Evolutionary conservation across 208 protist species (phyloP), one percentile per base, ranked within the genome.

Genomic region (Trypanosoma scelopori): DNA sequence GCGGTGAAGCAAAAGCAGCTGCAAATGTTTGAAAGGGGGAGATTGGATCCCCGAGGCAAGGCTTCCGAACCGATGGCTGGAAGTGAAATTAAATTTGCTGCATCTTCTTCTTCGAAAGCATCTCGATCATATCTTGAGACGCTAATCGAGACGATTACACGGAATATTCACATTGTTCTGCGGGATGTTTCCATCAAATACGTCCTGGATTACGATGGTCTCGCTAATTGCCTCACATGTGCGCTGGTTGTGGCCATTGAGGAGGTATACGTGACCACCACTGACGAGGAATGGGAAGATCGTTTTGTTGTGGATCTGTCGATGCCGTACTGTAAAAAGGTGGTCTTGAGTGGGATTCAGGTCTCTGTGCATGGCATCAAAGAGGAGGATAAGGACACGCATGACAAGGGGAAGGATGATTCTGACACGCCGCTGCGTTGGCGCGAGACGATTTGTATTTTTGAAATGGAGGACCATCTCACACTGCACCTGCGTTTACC

Each of bases 1-100:
- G 79, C 67, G 18, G 76, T 93, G 28, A 84, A 91, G 63, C 71
- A 89, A 55, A 72, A 74, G 61, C 80, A 85, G 46, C 74, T 95
- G 16, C 22, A 32, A 0, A 52, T 60, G 28, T 92, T 89, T 57
- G 89, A 92, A 49, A 60, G 46, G 12, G 69, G 78, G 32, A 73
- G 79, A 47, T 12, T 32, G 23, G 3, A n/a, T 11, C 7, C 25
- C 16, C 3, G 30, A 23, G 1, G 22, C 20, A 49, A 37, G 27
- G 16, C 15, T 30, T 5, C 18, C 59, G 59, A 30, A 39, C 25
- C 28, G 1, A 16, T 25, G 37, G 27, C 2, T 43, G 70, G 39
- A 25, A 37, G 12, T 59, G 11, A 25, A 4, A 13, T 39, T 28
- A 64, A 45, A 47, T 42, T 9, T 28, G 12, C 12, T 51, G 22